These are phyloP conservation scores for Sphaerulina populicola DNA, from an alignment of 2,329 filamentous ascomycete species.

Conservation along the genomic window DNA sequence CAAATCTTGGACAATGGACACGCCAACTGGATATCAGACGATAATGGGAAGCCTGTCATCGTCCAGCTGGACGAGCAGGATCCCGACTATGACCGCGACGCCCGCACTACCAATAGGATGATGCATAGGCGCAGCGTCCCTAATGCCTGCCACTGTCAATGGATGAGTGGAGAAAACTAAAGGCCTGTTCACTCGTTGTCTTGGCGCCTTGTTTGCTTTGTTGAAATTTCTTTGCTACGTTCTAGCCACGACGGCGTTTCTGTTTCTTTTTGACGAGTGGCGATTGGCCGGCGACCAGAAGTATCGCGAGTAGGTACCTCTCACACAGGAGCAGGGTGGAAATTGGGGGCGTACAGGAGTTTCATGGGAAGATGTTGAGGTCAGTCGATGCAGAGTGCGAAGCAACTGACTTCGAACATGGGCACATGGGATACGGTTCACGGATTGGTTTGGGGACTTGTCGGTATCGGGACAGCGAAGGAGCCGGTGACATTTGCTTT, in stretches of 20 bases:
- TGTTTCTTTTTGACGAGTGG: constrained; percentile 5
- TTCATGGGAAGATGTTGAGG: constrained; percentile 1
- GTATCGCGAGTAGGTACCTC: constrained; percentile 1
- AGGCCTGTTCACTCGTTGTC: background rate
- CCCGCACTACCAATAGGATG: constrained; percentile 14
- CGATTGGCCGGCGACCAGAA: constrained; percentile 8
- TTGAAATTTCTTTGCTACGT: background rate
- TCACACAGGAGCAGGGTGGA: background rate
- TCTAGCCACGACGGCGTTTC: constrained; percentile 1
- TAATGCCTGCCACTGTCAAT: constrained; percentile 33
- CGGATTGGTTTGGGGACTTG: constrained; percentile 1
- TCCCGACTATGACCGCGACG: constrained; percentile 27
- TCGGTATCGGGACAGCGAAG: constrained; percentile 5
- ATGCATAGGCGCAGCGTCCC: constrained; percentile 17
- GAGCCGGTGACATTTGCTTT: constrained; percentile 10
- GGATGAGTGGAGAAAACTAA: constrained; percentile 25
- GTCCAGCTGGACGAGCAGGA: constrained; percentile 37
- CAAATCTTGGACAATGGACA: constrained; percentile 48
- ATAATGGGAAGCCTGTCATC: constrained; percentile 32
- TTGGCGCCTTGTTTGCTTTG: background rate
- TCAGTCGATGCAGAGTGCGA: constrained; percentile 10
- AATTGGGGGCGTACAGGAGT: constrained; percentile 2
- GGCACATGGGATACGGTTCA: background rate
- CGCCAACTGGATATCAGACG: constrained; percentile 33
- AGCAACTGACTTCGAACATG: background rate